Conservation (phyloP, 306 rosid species). For the Fragaria vesca region DNA sequence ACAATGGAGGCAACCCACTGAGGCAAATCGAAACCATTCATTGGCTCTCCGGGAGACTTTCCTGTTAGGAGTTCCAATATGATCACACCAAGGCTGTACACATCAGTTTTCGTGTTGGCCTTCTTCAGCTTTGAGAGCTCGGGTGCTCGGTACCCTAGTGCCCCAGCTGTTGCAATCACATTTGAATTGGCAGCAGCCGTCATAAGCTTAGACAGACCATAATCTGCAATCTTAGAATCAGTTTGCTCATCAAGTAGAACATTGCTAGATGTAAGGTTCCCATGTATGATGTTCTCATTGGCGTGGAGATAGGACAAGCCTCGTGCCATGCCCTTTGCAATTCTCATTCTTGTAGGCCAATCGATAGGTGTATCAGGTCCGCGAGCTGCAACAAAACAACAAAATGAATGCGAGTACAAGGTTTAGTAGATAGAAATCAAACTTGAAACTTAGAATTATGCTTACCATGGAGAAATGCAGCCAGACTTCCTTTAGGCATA, state of each 20-base stretch:
- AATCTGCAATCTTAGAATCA: constrained; percentile 69
- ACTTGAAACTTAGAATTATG: background rate
- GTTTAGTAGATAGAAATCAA: background rate
- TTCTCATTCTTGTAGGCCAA: constrained; percentile 89
- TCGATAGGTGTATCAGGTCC: constrained; percentile 62
- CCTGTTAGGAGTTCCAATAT: constrained; percentile 91
- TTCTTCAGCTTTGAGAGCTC: constrained; percentile 87
- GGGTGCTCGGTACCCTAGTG: constrained; percentile 86
- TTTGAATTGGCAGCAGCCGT: constrained; percentile 79
- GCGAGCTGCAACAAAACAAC: constrained; percentile 46
- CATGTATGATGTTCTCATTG: constrained; percentile 69
- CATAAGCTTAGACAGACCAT: constrained; percentile 76
- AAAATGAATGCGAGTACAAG: background rate
- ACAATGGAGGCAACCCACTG: constrained; percentile 98
- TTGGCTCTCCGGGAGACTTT: constrained; percentile 81
- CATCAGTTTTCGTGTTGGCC: constrained; percentile 76
- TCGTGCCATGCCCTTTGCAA: constrained; percentile 64
- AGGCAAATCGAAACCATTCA: constrained; percentile 87
- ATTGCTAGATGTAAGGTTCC: constrained; percentile 83
- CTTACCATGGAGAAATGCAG: constrained; percentile 81
- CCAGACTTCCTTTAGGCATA: constrained; percentile 76
- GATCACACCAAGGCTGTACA: constrained; percentile 92
- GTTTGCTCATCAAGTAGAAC: constrained; percentile 60
- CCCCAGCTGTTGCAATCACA: constrained; percentile 82
- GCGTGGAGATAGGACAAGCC: constrained; percentile 76